Evolutionary conservation across 192 early-diverging fungal genomes (phyloP).

Genomic region (Entomortierella beljakovae): DNA sequence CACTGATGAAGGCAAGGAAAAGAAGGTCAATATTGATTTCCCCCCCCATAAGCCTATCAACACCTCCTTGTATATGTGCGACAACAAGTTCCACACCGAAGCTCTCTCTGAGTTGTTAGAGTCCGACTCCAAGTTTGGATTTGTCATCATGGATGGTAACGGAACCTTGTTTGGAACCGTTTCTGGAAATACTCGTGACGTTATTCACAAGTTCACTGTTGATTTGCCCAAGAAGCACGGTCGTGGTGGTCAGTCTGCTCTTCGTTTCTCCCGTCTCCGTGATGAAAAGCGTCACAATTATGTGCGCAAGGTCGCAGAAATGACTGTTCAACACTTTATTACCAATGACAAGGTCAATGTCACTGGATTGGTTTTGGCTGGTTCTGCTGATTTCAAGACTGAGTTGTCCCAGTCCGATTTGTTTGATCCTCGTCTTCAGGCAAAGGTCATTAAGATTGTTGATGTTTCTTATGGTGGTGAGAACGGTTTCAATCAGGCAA

Average conservation of each 20-base stretch:
- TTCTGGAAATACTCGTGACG: slow-evolving; percentile 93
- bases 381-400: slow-evolving; percentile 99
- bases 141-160: slow-evolving; percentile 99
- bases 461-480: slow-evolving; percentile 99
- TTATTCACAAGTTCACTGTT: slow-evolving; percentile 94
- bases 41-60: slow-evolving; percentile 99
- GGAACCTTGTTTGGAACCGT: slow-evolving; percentile 95
- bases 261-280: slow-evolving; percentile 99
- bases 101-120: slow-evolving; percentile 92
- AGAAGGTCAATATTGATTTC: slow-evolving; percentile 99
- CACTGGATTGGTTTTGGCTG: slow-evolving; percentile 92
- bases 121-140: slow-evolving; percentile 95
- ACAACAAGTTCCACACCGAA: slow-evolving; percentile 99
- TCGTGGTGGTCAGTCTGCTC: slow-evolving; percentile 99
- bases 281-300: slow-evolving; percentile 99
- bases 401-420: slow-evolving; percentile 95
- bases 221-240: slow-evolving; percentile 99
- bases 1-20: slow-evolving; percentile 99
- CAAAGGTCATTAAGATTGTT: slow-evolving; percentile 92
- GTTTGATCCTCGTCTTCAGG: slow-evolving; percentile 92
- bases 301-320: slow-evolving; percentile 97
- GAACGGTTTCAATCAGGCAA: slow-evolving; percentile 98
- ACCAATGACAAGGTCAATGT: slow-evolving; percentile 92
- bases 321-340: slow-evolving; percentile 96
- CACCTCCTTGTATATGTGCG: slow-evolving; percentile 96